Conservation (phyloP, 2,329 filamentous ascomycete species). For the Aspergillus quadrilineatus region DNA sequence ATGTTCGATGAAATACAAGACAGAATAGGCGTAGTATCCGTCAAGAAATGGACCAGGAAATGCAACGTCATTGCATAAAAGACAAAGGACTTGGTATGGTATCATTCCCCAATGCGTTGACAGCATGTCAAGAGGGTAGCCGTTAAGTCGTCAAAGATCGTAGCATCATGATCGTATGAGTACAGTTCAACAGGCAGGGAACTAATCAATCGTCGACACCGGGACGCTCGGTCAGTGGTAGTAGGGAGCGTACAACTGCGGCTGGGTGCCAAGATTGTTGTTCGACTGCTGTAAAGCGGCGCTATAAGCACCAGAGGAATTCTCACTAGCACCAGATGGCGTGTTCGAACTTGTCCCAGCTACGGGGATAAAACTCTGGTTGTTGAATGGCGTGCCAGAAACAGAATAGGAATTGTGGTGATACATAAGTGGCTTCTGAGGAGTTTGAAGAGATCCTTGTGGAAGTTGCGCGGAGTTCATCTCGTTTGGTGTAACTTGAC, state of each 20-base stretch:
- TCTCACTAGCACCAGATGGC: constrained; percentile 30
- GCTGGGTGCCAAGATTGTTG: constrained; percentile 28
- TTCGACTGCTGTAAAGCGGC: constrained; percentile 31
- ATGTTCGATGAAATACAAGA: constrained; percentile 24
- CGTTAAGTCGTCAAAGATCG: constrained; percentile 34
- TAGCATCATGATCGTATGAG: constrained; percentile 42
- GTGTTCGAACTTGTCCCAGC: constrained; percentile 22
- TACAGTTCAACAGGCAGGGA: constrained; percentile 34
- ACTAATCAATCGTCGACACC: constrained; percentile 19
- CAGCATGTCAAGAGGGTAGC: constrained; percentile 23
- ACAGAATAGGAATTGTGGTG: constrained; percentile 28
- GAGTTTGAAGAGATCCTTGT: constrained; percentile 30
- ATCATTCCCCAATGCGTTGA: constrained; percentile 29
- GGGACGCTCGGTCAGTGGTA: constrained; percentile 28
- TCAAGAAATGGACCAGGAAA: constrained; percentile 21
- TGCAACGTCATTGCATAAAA: constrained; percentile 23
- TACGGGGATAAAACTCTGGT: constrained; percentile 26
- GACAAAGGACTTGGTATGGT: constrained; percentile 26
- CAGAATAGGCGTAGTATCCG: constrained; percentile 21
- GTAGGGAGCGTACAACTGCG: constrained; percentile 33
- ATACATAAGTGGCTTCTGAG: constrained; percentile 32
- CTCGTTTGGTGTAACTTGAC: constrained; percentile 42
- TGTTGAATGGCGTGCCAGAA: constrained; percentile 27
- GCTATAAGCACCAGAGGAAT: constrained; percentile 30
- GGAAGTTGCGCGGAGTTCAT: constrained; percentile 35